Evolutionary conservation across 129 eudicot genomes (phyloP).

Genomic region (Helichrysum umbraculigerum): DNA sequence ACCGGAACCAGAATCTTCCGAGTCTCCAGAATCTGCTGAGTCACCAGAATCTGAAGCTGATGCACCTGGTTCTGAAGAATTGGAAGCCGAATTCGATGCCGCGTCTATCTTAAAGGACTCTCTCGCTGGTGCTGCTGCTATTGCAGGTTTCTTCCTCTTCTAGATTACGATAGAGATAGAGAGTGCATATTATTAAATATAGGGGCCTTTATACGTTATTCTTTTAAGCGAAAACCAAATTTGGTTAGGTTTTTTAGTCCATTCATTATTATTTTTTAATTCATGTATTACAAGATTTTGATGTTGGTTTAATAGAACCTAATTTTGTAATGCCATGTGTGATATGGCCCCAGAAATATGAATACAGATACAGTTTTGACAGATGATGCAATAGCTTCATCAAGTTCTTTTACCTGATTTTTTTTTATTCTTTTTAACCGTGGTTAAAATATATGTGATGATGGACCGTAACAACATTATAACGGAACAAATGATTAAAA

Average conservation of each 20-base stretch:
- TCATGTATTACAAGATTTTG: conserved; percentile 9
- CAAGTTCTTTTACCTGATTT: neutral
- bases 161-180: conserved; percentile 21
- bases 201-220: neutral
- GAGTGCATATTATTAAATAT: conserved; percentile 13
- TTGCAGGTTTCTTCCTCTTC: conserved; percentile 45
- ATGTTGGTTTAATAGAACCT: neutral
- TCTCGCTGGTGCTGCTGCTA: conserved; percentile 43
- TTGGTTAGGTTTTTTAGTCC: too few relatives aligned
- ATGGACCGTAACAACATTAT: neutral
- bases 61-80: conserved; percentile 4
- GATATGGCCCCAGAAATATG: conserved; percentile 19
- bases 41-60: conserved; percentile 22
- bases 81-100: conserved; percentile 2
- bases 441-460: neutral
- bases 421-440: too few relatives aligned
- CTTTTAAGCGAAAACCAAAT: too few relatives aligned
- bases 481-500: neutral
- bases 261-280: neutral
- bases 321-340: conserved; percentile 16
- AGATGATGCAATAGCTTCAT: neutral
- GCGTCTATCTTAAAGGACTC: conserved; percentile 35
- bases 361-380: conserved; percentile 2
- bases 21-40: conserved; percentile 25
- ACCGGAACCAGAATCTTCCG: conserved; percentile 12